A percentile compares a stretch with the other conserved stretches of the same genome.
Evolutionary conservation across 805 yeast genomes (phyloP).

Genomic region (Zygosaccharomyces pseudorouxii): DNA sequence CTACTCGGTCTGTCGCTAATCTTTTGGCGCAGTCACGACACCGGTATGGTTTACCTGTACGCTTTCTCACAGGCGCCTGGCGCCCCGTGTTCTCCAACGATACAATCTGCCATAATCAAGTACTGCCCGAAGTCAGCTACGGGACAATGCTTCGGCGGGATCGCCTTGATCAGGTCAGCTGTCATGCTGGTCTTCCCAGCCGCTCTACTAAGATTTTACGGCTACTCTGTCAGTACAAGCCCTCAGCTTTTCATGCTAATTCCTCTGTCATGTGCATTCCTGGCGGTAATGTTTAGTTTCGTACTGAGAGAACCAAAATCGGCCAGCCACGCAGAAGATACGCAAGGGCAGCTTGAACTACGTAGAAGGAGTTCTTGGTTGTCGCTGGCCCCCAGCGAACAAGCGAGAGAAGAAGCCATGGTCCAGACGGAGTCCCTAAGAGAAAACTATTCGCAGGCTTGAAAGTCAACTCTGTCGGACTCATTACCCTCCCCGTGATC

Average conservation of each 20-base stretch:
- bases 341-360: neutral
- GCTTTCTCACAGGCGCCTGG: conserved; percentile 44
- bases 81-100: conserved; percentile 50
- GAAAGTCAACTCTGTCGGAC: neutral
- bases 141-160: conserved; percentile 72
- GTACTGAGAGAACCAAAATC: conserved; percentile 15
- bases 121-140: conserved; percentile 53
- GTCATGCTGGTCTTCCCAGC: conserved; percentile 48
- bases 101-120: conserved; percentile 57
- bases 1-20: conserved; percentile 1
- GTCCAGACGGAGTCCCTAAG: neutral
- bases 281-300: conserved; percentile 17
- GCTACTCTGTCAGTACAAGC: conserved; percentile 37
- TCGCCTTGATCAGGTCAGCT: conserved; percentile 53
- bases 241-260: conserved; percentile 39
- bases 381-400: neutral
- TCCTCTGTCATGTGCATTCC: conserved; percentile 19
- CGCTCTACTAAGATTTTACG: conserved; percentile 44
- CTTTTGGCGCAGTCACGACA: conserved; percentile 7
- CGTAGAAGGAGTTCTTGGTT: neutral
- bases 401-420: neutral
- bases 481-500: neutral
- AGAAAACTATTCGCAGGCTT: conserved; percentile 3
- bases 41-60: conserved; percentile 28
- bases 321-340: neutral